These are phyloP conservation scores for Sphagnum magellanicum DNA, from an alignment of 228 moss, liverwort and hornwort species.

Conservation along the genomic window DNA sequence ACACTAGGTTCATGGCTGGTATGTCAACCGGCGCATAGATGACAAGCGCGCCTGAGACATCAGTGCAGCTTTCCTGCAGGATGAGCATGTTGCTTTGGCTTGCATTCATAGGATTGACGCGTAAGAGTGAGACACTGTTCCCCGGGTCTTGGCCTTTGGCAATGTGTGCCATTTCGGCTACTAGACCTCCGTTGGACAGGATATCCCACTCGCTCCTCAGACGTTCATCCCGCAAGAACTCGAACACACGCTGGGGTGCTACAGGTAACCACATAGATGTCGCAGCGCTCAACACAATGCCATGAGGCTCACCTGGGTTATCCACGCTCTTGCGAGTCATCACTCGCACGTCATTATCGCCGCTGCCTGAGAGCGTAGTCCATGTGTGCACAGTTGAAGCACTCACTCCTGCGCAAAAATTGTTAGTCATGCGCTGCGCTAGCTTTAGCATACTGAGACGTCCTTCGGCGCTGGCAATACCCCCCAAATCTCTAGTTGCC, in stretches of 20 bases:
- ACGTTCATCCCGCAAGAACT: constrained; percentile 46
- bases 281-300: constrained; percentile 74
- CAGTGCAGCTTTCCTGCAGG: constrained; percentile 47
- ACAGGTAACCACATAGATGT: constrained; percentile 86
- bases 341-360: constrained; percentile 81
- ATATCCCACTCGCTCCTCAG: constrained; percentile 60
- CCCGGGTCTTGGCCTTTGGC: constrained; percentile 53
- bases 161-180: constrained; percentile 55
- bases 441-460: constrained; percentile 65
- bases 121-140: constrained; percentile 38
- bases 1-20: constrained; percentile 45
- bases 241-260: constrained; percentile 45
- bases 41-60: constrained; percentile 39
- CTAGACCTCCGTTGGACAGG: constrained; percentile 44
- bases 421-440: constrained; percentile 94
- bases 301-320: constrained; percentile 90
- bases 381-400: constrained; percentile 78
- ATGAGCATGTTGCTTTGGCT: constrained; percentile 51
- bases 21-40: constrained; percentile 60
- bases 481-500: constrained; percentile 60
- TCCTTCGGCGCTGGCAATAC: constrained; percentile 67
- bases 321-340: constrained; percentile 94
- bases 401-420: constrained; percentile 81
- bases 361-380: constrained; percentile 66
- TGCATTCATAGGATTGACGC: constrained; percentile 36